Percentiles rank a stretch among this genome's conserved stretches.
phyloP scores from a whole-genome alignment of 768 basidiomycete genomes.

The Boletus coccyginus region DNA sequence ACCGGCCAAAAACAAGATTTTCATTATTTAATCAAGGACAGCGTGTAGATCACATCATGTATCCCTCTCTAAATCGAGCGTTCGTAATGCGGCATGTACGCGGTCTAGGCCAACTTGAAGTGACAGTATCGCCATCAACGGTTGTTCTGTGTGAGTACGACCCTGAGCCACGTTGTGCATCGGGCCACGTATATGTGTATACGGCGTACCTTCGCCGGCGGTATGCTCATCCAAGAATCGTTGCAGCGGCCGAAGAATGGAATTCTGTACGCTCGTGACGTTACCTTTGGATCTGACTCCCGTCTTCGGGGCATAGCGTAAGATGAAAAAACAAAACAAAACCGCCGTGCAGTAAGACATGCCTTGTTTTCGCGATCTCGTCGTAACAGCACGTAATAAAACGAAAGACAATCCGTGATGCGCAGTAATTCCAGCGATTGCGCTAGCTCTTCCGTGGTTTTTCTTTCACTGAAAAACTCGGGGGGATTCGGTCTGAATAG shows the following conservation, averaged over 20 bases:
- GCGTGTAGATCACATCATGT: too few species aligned
- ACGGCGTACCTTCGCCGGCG: conserved; percentile 27
- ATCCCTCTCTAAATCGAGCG: conserved; percentile 4
- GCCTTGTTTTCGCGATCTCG: conserved; percentile 62
- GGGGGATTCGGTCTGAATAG: conserved; percentile 57
- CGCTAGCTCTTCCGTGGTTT: conserved; percentile 45
- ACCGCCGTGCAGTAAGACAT: neutral
- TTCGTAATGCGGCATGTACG: conserved; percentile 39
- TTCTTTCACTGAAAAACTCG: conserved; percentile 42
- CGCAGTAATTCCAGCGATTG: conserved; percentile 58
- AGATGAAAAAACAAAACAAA: neutral
- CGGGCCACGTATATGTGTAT: neutral
- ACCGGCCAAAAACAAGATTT: neutral
- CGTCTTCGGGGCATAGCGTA: conserved; percentile 37
- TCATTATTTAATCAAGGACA: conserved; percentile 14
- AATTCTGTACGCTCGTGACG: conserved; percentile 42
- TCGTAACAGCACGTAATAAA: conserved; percentile 63
- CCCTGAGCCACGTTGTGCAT: neutral
- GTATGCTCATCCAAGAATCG: conserved; percentile 36
- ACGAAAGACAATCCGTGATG: conserved; percentile 61
- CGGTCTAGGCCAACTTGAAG: conserved; percentile 50
- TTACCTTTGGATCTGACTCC: conserved; percentile 47
- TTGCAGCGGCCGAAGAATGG: conserved; percentile 45
- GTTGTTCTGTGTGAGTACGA: neutral
- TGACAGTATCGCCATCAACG: conserved; percentile 27